Conservation (phyloP, 169 alveolate genomes). For the Cryptosporidium meleagridis region DNA sequence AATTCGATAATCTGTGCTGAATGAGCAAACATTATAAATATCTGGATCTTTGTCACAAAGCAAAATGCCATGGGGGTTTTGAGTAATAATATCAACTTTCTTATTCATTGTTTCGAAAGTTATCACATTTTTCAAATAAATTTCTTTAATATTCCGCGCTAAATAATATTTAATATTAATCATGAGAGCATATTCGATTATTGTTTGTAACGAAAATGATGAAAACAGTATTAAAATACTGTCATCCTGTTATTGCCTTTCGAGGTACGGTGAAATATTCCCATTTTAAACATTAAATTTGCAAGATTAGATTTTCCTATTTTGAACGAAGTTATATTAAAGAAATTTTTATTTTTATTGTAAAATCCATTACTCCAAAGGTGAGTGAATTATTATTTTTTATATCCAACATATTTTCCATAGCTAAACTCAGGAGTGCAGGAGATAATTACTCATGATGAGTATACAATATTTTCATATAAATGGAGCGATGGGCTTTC, state of each 20-base stretch:
- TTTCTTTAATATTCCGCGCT: background rate
- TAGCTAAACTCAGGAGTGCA: slow-evolving; percentile 7
- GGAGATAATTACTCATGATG: slow-evolving; percentile 55
- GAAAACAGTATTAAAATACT: background rate
- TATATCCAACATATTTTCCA: background rate
- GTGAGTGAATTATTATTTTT: slow-evolving; percentile 5
- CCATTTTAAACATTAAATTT: background rate
- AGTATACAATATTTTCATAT: slow-evolving; percentile 29
- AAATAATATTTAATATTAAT: background rate
- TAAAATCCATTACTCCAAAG: slow-evolving; percentile 62
- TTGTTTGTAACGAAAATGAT: slow-evolving; percentile 8
- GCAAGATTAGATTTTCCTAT: slow-evolving; percentile 12
- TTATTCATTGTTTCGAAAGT: slow-evolving; percentile 20
- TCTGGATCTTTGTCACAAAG: slow-evolving; percentile 57
- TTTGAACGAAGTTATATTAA: slow-evolving; percentile 59
- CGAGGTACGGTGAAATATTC: slow-evolving; percentile 23
- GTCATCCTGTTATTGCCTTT: slow-evolving; percentile 35
- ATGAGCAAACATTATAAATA: slow-evolving; percentile 59
- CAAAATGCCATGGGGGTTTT: slow-evolving; percentile 34
- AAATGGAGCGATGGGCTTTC: slow-evolving; percentile 65
- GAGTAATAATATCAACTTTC: slow-evolving; percentile 34
- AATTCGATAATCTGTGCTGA: slow-evolving; percentile 48
- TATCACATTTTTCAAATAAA: background rate
- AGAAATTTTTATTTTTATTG: slow-evolving; percentile 38
- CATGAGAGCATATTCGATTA: slow-evolving; percentile 59